Percentiles rank a stretch among this genome's conserved stretches.
Conservation (phyloP, 1,284 basidiomycete species). For the Lignosus rhinocerotis region DNA sequence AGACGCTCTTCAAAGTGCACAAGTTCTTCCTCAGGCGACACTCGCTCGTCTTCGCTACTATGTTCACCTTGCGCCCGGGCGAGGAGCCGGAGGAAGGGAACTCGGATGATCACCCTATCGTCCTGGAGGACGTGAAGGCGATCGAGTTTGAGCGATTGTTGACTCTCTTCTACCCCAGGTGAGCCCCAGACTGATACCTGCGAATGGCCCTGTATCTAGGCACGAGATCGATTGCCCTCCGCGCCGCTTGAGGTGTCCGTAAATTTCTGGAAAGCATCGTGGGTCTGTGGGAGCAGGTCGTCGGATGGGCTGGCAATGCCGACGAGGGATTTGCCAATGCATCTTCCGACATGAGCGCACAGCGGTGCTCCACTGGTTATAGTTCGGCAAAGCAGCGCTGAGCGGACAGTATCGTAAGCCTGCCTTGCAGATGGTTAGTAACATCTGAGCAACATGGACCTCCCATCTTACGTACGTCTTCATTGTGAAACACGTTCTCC, state of each 20-base stretch:
- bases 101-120: constrained; percentile 35
- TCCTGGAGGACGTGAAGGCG: constrained; percentile 29
- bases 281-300: no score
- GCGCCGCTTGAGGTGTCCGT: not conserved
- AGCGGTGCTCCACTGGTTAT: no score
- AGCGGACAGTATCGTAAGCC: not conserved
- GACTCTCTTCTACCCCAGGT: constrained; percentile 36
- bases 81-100: constrained; percentile 27
- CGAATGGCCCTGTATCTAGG: not conserved
- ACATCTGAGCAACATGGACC: not conserved
- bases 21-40: constrained; percentile 26
- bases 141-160: constrained; percentile 37
- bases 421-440: not conserved
- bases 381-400: not conserved
- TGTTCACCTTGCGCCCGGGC: constrained; percentile 25
- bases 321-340: no score
- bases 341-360: no score
- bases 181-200: constrained; percentile 7
- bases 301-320: no score
- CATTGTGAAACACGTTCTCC: not conserved
- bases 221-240: not conserved
- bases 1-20: constrained; percentile 30
- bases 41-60: constrained; percentile 25
- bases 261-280: no score
- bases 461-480: not conserved